Base-by-base conservation (phyloP, 176 grass and related monocot species). In the Luzula sylvatica region DNA sequence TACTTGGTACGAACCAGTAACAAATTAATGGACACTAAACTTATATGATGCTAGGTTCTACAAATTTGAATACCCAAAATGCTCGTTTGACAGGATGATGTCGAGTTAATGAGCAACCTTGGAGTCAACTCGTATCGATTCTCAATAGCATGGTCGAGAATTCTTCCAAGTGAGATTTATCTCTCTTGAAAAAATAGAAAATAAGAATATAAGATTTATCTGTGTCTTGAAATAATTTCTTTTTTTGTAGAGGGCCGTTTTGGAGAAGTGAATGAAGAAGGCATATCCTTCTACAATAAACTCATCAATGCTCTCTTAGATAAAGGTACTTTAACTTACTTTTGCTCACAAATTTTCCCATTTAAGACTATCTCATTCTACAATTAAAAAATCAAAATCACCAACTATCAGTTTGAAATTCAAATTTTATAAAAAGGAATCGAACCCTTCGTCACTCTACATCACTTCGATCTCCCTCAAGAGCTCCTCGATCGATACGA, bases 131-230 rank as follows among this genome's bases (percentile, higher is more conserved):
- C 76, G 0, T 92, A 92, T 56, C 54, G 87, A 20, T 90, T 92
- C 72, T 92, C 86, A 53, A 92, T 84, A 70, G 42, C 86, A 19
- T 84, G 72, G 80, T 21, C 86, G 45, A 76, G 86, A 52, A 74
- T 84, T 57, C 43, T 92, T 15, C 86, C 86, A 45, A 84, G 72
- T 84, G 59, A 71, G 76, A 32, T 67, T 9, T 38, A 35, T 61
- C 13, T 18, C 15, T 0, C 47, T 49, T 21, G 5, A 47, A 26
- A 63, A 11, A 28, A 4, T 35, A 35, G n/a, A 35, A 35, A 35
- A 35, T 35, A 35, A 4, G 9, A 35, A 35, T 7, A 35, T 12
- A 62, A 40, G 8, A 62, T 63, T 27, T 17, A 14, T 46, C n/a
- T n/a, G 15, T 19, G 15, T 62, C 23, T 7, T 39, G 15, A 58